Percentiles rank a stretch among this genome's conserved stretches.
These are phyloP conservation scores for Mycena metata DNA, from an alignment of 768 basidiomycete genomes.

Conservation along the genomic window DNA sequence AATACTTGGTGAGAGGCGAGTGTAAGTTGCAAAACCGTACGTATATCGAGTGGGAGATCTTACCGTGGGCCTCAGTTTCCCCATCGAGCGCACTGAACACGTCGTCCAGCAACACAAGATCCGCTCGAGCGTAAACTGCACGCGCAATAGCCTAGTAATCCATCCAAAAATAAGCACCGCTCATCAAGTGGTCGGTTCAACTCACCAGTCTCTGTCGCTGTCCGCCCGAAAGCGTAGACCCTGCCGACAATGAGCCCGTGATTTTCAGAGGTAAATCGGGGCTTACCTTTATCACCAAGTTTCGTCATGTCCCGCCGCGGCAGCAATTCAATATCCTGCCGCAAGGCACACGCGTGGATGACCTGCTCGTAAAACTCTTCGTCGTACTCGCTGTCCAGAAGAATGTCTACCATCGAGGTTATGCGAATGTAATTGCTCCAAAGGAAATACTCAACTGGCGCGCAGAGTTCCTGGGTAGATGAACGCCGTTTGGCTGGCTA, in stretches of 20 bases:
- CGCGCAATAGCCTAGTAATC: constrained; percentile 27
- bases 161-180: neutral
- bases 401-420: constrained; percentile 15
- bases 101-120: constrained; percentile 30
- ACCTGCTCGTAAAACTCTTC: constrained; percentile 30
- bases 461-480: constrained; percentile 32
- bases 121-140: constrained; percentile 30
- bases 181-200: neutral
- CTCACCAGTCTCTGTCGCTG: constrained; percentile 29
- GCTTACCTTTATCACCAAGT: constrained; percentile 25
- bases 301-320: constrained; percentile 27
- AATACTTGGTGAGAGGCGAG: constrained; percentile 24
- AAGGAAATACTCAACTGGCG: constrained; percentile 15
- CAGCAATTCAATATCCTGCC: constrained; percentile 28
- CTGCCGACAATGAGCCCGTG: constrained; percentile 2
- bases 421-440: neutral
- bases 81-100: constrained; percentile 34
- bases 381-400: constrained; percentile 28
- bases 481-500: constrained; percentile 29
- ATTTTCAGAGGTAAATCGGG: neutral
- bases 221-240: constrained; percentile 30
- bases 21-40: too few relatives aligned
- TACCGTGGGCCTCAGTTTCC: constrained; percentile 31
- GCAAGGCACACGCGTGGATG: constrained; percentile 28
- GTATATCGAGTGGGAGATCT: neutral